Base-by-base conservation (phyloP, 495 filamentous ascomycete genomes). In the Aspergillus conjunctus region DNA sequence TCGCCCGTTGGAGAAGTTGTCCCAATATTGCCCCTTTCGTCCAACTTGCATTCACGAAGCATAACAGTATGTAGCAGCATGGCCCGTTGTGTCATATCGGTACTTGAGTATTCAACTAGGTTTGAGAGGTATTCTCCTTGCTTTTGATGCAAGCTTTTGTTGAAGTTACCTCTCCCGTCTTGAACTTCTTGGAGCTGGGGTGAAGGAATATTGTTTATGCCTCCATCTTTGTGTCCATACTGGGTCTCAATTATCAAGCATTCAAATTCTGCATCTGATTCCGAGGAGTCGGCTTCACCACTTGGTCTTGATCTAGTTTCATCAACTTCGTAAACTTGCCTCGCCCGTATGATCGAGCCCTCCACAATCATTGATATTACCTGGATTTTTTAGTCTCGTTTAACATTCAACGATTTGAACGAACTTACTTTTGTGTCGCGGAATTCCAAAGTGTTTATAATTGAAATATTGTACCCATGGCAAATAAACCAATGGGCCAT, bases 381-480 rank as follows among this genome's bases (percentile, higher is more conserved):
- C 65, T 67, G 26, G 1, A 21, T 12, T 2, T 30, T 32, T 63
- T 4, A 63, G 57, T 20, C 41, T 4, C 0, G 22, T 7, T 18
- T 15, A 8, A 44, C 10, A 30, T 21, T 8, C 18, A 31, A 21
- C 7, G 14, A 20, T 22, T 14, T 17, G 15, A 18, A 8, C 58
- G 18, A 0, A 33, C 56, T 31, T 65, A 83, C 81, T 70, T 88
- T 89, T 0, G 84, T 86, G 57, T 88, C 85, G 37, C 70, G 68
- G 64, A 79, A 85, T 55, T 87, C 82, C 18, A 88, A 57, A 12
- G 74, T 79, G 56, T 87, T 87, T 56, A 89, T 73, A 2, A 88
- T 71, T 22, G 85, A 81, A 9, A 86, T 71, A 57, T 86, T 87
- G 70, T 83, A 83, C 11, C 79, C 77, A 26, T 73, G 58, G 22